Conservation (phyloP, 805 yeast genomes). For the Kurtzmaniella fragi region DNA sequence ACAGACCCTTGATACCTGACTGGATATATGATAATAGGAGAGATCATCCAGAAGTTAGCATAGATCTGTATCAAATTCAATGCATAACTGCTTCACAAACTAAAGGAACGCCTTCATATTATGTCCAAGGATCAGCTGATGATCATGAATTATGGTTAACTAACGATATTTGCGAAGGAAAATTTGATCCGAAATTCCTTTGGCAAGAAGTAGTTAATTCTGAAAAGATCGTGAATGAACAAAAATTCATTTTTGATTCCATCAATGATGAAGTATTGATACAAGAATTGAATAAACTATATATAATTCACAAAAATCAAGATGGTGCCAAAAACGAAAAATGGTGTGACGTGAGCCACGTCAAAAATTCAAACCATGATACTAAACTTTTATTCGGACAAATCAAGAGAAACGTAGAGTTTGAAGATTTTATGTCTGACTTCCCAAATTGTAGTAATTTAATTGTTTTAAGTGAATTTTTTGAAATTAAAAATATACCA, state of each 20-base stretch:
- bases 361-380: conserved; percentile 8
- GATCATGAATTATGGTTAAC: conserved; percentile 83
- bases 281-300: conserved; percentile 11
- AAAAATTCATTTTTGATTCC: conserved; percentile 17
- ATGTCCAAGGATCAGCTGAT: conserved; percentile 93
- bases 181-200: conserved; percentile 47
- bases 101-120: conserved; percentile 34
- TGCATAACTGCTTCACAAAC: conserved; percentile 58
- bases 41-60: conserved; percentile 27
- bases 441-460: conserved; percentile 4
- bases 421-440: conserved; percentile 2
- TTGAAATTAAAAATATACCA: conserved; percentile 6
- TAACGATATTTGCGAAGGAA: conserved; percentile 34
- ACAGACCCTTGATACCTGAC: conserved; percentile 52
- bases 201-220: conserved; percentile 39
- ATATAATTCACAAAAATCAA: conserved; percentile 1
- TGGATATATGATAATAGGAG: conserved; percentile 45
- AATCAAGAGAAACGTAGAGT: conserved; percentile 12
- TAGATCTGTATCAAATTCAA: conserved; percentile 31
- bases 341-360: conserved; percentile 8
- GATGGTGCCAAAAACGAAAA: background rate
- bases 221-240: conserved; percentile 14
- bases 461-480: conserved; percentile 20
- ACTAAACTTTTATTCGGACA: conserved; percentile 27
- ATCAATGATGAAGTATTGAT: conserved; percentile 19